Evolutionary conservation across 257 asterid genomes (phyloP).

Genomic region (Leonotis leonurus): DNA sequence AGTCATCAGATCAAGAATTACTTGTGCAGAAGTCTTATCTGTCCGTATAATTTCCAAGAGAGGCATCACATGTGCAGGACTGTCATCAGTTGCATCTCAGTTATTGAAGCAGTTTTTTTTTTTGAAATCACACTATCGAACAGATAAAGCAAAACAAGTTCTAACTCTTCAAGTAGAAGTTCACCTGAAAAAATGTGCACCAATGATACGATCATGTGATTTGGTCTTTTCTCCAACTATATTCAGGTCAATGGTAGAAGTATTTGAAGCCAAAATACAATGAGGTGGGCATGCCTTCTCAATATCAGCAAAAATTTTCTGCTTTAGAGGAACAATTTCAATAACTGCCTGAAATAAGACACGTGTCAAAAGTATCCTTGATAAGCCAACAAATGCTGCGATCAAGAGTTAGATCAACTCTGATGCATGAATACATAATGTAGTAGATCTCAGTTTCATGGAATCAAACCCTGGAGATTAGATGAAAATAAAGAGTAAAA

Average conservation of each 20-base stretch:
- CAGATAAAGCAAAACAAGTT: neutral
- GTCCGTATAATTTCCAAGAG: constrained; percentile 91
- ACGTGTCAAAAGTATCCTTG: constrained; percentile 17
- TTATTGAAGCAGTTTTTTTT: constrained; percentile 14
- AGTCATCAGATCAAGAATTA: constrained; percentile 77
- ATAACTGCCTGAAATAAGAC: constrained; percentile 80
- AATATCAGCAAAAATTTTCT: constrained; percentile 66
- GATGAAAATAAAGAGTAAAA: neutral
- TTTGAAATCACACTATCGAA: too few relatives aligned
- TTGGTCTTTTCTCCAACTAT: constrained; percentile 62
- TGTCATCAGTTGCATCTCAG: constrained; percentile 32
- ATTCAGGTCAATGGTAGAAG: constrained; percentile 91
- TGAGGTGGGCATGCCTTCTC: constrained; percentile 91
- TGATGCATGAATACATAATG: neutral
- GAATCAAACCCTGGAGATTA: neutral
- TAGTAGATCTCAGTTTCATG: neutral
- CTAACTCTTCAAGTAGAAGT: constrained; percentile 1
- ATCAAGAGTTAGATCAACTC: neutral
- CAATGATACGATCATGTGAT: constrained; percentile 82
- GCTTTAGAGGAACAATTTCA: constrained; percentile 74
- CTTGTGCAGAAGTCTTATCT: constrained; percentile 86
- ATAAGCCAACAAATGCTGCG: neutral
- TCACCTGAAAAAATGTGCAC: constrained; percentile 99
- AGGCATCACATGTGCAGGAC: constrained; percentile 99
- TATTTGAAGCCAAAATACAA: constrained; percentile 91